Base-by-base conservation (phyloP, 2,329 filamentous ascomycete species). In the Alternaria consortialis region DNA sequence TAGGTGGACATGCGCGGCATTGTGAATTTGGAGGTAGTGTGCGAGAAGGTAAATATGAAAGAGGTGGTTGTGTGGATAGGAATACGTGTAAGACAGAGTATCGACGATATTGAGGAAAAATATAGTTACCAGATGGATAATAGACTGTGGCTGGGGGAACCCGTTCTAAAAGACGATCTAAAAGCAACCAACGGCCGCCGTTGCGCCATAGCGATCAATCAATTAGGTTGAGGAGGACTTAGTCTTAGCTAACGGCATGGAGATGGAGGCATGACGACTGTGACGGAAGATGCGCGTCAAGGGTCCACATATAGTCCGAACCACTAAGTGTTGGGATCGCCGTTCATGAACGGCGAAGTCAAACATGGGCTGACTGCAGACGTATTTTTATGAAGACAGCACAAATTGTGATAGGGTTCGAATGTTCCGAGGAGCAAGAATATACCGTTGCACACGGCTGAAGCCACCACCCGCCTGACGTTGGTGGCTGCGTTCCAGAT, bases 1-100 rank as follows among this genome's bases (percentile, higher is more conserved):
- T 55, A 44, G 17, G 57, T 47, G n/a, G 56, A 42, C 13, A 57
- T 51, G 23, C 53, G 53, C 34, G 63, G 60, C 59, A 60, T 65
- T 11, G 17, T 54, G 12, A 31, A 3, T 31, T 43, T 9, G 7
- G 6, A 13, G 15, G 29, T 27, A 11, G 4, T 31, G 6, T 11
- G 7, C 17, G 15, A 31, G 27, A 29, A 15, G 7, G 4, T 31
- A 5, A 12, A 36, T 2, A 6, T 13, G 15, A n/a, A 27, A 25
- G 13, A 13, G 12, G 20, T 15, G 12, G 20, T 25, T 32, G 5
- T 53, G 9, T 23, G 7, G 37, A 31, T 6, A 15, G 7, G 5
- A 7, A 6, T 29, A 40, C 7, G 9, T 9, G 52, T 13, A 54
- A 7, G 27, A 34, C 7, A 15, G 17, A 44, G 15, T 5, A 27